phyloP scores from a whole-genome alignment of 352 stramenopile genomes.

The Blastocystis sp. region DNA sequence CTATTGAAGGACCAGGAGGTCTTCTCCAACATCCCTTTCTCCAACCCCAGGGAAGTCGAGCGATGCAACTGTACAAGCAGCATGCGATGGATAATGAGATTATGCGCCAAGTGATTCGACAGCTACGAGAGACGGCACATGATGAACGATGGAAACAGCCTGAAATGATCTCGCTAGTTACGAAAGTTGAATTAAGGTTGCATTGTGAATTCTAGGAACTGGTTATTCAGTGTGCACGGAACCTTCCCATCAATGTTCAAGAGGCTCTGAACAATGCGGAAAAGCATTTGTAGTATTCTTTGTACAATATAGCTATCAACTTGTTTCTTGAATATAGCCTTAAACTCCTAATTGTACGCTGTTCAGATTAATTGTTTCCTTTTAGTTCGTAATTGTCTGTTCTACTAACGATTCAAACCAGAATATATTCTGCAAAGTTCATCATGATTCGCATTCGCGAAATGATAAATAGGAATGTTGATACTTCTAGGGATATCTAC shows the following conservation, averaged over 20 bases:
- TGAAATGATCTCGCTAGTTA: not conserved
- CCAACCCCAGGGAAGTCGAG: conserved; percentile 15
- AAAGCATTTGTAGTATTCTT: conserved; percentile 23
- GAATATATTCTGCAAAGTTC: no score
- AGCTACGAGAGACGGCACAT: not conserved
- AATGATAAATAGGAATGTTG: not conserved
- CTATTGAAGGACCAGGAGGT: conserved; percentile 74
- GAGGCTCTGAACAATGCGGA: conserved; percentile 4
- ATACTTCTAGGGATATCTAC: conserved; percentile 24
- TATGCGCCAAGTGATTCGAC: conserved; percentile 38
- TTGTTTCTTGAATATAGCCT: no score
- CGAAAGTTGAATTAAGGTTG: not conserved
- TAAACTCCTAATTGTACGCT: no score
- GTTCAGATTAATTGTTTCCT: no score
- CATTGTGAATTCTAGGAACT: not conserved
- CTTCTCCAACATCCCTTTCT: conserved; percentile 77
- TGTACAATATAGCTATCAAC: not conserved
- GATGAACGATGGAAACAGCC: not conserved
- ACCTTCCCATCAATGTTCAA: conserved; percentile 14
- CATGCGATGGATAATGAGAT: conserved; percentile 43
- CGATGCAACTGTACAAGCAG: conserved; percentile 57
- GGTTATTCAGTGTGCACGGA: conserved; percentile 32
- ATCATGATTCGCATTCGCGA: conserved; percentile 1
- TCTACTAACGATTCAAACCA: no score
- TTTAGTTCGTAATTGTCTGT: no score